A percentile compares a stretch with the other conserved stretches of the same genome.
Evolutionary conservation across 179 eudicot genomes (phyloP).

Genomic region (Beta lomatogona): DNA sequence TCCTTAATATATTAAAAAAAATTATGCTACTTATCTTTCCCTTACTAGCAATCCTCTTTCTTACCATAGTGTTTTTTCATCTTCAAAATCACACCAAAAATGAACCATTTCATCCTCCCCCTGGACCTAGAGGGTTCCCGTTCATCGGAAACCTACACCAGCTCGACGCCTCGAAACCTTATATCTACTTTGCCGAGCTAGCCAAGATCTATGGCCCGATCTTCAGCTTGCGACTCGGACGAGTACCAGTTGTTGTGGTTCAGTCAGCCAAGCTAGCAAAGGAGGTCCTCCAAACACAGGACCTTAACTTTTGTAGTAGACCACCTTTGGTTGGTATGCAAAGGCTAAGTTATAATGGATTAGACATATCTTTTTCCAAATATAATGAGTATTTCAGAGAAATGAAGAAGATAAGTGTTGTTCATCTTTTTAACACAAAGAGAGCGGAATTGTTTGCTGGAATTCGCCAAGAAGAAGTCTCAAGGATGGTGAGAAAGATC

Average conservation of each 20-base stretch:
- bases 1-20: too few species aligned
- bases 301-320: slow-evolving; percentile 32
- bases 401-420: slow-evolving; percentile 24
- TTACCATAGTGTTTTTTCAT: background rate
- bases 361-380: slow-evolving; percentile 24
- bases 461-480: slow-evolving; percentile 28
- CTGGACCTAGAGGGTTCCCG: slow-evolving; percentile 36
- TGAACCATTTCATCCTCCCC: slow-evolving; percentile 17
- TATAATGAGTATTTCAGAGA: slow-evolving; percentile 25
- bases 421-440: slow-evolving; percentile 30
- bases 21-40: too few species aligned
- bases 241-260: slow-evolving; percentile 21
- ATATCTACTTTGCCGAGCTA: slow-evolving; percentile 23
- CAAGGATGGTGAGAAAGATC: slow-evolving; percentile 17
- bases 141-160: slow-evolving; percentile 39
- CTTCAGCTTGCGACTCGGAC: slow-evolving; percentile 25
- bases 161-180: slow-evolving; percentile 9
- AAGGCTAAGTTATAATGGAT: slow-evolving; percentile 30
- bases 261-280: slow-evolving; percentile 31
- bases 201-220: slow-evolving; percentile 34
- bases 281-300: slow-evolving; percentile 36
- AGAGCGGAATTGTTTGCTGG: slow-evolving; percentile 27
- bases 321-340: slow-evolving; percentile 13
- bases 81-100: background rate
- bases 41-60: too few species aligned